Evolutionary conservation across 202 grass and related monocot species (phyloP).

Genomic region (Carex arenaria): DNA sequence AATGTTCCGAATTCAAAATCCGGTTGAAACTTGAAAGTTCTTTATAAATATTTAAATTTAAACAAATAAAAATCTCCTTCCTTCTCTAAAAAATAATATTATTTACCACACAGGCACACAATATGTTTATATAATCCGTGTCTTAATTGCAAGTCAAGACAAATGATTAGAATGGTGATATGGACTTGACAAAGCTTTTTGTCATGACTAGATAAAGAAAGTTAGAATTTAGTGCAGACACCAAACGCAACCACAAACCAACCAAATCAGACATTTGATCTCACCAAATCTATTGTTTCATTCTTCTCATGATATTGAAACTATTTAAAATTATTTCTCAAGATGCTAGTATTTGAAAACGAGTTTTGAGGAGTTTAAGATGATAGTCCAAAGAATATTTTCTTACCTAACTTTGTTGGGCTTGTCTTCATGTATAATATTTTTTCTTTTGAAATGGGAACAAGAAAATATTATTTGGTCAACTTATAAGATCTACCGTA

Average conservation of each 20-base stretch:
- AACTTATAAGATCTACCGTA: background rate
- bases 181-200: background rate
- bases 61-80: no score
- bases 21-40: no score
- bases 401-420: background rate
- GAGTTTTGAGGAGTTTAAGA: background rate
- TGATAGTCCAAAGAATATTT: background rate
- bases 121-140: background rate
- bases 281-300: constrained; percentile 2
- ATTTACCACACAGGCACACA: background rate
- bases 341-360: background rate
- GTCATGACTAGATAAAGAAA: background rate
- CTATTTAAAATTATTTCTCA: constrained; percentile 2
- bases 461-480: background rate
- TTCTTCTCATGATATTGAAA: background rate
- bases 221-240: background rate
- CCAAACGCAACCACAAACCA: constrained; percentile 15
- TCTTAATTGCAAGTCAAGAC: background rate
- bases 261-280: constrained; percentile 1
- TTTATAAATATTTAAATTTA: no score
- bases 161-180: background rate
- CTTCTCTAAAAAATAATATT: background rate
- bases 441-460: background rate
- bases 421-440: background rate
- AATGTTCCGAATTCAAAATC: no score